These are phyloP conservation scores for Cornus controversa DNA, from an alignment of 148 eudicot genomes.

Conservation along the genomic window DNA sequence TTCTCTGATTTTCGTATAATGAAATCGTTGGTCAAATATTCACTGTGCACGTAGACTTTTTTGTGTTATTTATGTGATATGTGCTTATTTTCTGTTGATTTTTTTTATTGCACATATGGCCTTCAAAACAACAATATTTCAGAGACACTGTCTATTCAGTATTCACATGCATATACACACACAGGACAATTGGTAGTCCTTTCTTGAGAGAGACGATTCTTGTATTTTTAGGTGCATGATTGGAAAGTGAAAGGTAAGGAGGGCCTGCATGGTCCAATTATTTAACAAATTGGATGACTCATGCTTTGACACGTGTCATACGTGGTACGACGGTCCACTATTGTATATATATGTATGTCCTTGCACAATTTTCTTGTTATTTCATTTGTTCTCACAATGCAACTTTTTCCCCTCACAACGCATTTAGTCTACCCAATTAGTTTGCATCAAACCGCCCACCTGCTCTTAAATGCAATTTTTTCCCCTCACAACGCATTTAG, in stretches of 20 bases:
- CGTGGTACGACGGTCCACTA: no score
- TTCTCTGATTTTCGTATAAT: no score
- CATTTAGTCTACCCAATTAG: constrained; percentile 16
- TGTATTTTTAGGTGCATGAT: constrained; percentile 20
- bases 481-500: constrained; percentile 11
- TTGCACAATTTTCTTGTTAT: background rate
- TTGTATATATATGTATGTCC: constrained; percentile 1
- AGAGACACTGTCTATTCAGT: no score
- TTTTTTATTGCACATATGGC: no score
- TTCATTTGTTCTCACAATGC: constrained; percentile 1
- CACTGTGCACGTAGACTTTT: no score
- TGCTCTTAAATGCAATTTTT: constrained; percentile 3
- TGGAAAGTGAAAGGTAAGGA: background rate
- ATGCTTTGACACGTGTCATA: constrained; percentile 12
- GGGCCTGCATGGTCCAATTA: constrained; percentile 7
- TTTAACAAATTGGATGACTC: background rate
- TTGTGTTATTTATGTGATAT: no score
- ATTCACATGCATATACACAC: no score
- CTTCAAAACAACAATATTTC: no score
- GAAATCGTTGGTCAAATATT: no score
- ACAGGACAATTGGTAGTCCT: background rate
- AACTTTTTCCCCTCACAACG: no score
- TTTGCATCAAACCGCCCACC: constrained; percentile 7
- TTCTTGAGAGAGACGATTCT: constrained; percentile 14
- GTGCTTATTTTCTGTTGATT: no score